Conservation (phyloP, 495 filamentous ascomycete genomes). For the Letharia lupina region DNA sequence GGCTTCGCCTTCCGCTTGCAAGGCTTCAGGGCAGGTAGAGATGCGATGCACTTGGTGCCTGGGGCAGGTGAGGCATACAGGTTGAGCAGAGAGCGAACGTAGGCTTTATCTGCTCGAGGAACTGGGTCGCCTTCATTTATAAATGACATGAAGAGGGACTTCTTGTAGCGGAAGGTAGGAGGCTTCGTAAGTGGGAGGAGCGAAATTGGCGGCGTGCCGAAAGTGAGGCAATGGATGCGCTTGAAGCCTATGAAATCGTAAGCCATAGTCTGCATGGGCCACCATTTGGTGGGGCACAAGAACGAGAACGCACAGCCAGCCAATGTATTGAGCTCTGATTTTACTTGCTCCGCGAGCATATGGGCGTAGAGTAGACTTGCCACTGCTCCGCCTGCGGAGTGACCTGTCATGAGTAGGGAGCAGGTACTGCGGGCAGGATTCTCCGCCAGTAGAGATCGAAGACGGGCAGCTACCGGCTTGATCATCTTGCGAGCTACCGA, state of each 20-base stretch:
- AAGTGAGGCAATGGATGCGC: slow-evolving; percentile 71
- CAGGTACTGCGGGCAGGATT: slow-evolving; percentile 56
- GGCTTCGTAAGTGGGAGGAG: slow-evolving; percentile 59
- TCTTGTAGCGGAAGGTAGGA: slow-evolving; percentile 36
- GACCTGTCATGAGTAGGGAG: slow-evolving; percentile 72
- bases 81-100: slow-evolving; percentile 60
- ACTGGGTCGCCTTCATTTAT: slow-evolving; percentile 83
- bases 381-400: slow-evolving; percentile 76
- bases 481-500: slow-evolving; percentile 68
- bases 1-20: slow-evolving; percentile 17
- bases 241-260: slow-evolving; percentile 45
- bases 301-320: slow-evolving; percentile 36
- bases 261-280: background rate
- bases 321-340: slow-evolving; percentile 58
- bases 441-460: slow-evolving; percentile 59
- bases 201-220: slow-evolving; percentile 70
- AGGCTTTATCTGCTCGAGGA: slow-evolving; percentile 62
- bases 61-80: slow-evolving; percentile 60
- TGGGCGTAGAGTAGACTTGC: slow-evolving; percentile 70
- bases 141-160: slow-evolving; percentile 65
- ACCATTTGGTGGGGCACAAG: background rate
- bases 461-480: slow-evolving; percentile 56
- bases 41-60: slow-evolving; percentile 4
- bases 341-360: slow-evolving; percentile 53
- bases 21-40: slow-evolving; percentile 12